Evolutionary conservation across 2,329 filamentous ascomycete genomes (phyloP), one percentile per base, ranked within the genome.

Genomic region (Venturia pyrina): DNA sequence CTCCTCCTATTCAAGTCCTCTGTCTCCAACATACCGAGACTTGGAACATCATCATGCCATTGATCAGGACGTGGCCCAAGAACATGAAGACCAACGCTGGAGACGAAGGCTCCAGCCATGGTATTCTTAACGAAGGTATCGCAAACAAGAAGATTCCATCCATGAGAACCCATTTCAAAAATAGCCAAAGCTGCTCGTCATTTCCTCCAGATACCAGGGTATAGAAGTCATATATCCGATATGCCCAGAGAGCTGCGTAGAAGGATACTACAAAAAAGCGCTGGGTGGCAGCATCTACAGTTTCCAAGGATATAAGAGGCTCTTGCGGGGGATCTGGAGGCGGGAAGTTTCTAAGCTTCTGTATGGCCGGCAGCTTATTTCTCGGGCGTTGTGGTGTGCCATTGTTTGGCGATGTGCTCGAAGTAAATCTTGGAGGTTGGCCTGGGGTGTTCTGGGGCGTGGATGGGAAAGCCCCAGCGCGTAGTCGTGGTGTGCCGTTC

Each of bases 101-200:
- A 72, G 90, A 89, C 56, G 90, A 91, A 80, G 93, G 91, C 80
- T 98, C 92, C 67, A 99, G 82, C 96, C 95, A 99, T 67, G 95
- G 95, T 83, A 99, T 96, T 75, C 90, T 87, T 71, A 99, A 77
- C 70, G 89, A 85, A 21, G 96, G 93, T 65, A 99, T 79, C 8
- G 90, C 90, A 75, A 96, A 96, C 69, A 98, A 81, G 75, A 93
- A 97, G 32, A 89, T 77, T 68, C 90, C 89, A 78, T 99, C 95
- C 69, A 99, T 85, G 66, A 87, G 82, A 68, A 90, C 85, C 95
- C 95, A 99, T 83, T 98, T 99, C 73, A 96, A 79, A 74, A 97
- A 97, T 62, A 93, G 83, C 84, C 87, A 89, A 68, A 95, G 88
- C n/a, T 93, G 96, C 72, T 91, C 88, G 67, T 90, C 85, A 69